phyloP scores from a whole-genome alignment of 352 stramenopile species.

The Thalassiosira ordinaria region DNA sequence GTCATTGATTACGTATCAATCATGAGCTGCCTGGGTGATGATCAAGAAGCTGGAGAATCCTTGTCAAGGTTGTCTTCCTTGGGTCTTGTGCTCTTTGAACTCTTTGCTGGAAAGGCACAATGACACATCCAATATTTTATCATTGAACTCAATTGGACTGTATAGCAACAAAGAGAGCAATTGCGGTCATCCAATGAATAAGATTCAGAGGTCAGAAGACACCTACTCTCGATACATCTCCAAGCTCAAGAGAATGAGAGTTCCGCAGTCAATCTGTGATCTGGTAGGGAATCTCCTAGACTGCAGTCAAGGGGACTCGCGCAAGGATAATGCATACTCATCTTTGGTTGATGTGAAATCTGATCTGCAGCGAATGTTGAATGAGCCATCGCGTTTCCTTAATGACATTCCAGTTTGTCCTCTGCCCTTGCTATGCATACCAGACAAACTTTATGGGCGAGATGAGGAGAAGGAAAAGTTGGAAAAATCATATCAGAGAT shows the following conservation, averaged over 20 bases:
- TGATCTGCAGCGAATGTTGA: constrained; percentile 12
- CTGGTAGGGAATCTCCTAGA: constrained; percentile 23
- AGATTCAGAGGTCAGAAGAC: background rate
- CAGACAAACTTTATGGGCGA: constrained; percentile 29
- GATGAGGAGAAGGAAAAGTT: constrained; percentile 12
- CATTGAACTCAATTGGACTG: background rate
- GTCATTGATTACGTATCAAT: background rate
- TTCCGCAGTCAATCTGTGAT: constrained; percentile 23
- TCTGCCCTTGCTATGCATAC: constrained; percentile 7
- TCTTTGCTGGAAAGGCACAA: background rate
- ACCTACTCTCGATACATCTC: background rate
- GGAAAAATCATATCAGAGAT: constrained; percentile 7
- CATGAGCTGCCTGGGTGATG: constrained; percentile 2
- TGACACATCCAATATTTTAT: too few species aligned
- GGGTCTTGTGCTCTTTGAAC: constrained; percentile 1
- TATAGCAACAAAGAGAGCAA: background rate
- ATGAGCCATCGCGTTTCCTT: constrained; percentile 4
- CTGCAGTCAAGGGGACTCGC: background rate
- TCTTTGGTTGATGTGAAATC: constrained; percentile 21
- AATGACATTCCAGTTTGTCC: constrained; percentile 5
- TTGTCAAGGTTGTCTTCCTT: constrained; percentile 9
- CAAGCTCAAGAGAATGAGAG: constrained; percentile 5
- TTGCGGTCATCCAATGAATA: background rate
- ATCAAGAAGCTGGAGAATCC: background rate
- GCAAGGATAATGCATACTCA: constrained; percentile 21